Conservation (phyloP, 768 basidiomycete species). For the Russula griseocarnosa region DNA sequence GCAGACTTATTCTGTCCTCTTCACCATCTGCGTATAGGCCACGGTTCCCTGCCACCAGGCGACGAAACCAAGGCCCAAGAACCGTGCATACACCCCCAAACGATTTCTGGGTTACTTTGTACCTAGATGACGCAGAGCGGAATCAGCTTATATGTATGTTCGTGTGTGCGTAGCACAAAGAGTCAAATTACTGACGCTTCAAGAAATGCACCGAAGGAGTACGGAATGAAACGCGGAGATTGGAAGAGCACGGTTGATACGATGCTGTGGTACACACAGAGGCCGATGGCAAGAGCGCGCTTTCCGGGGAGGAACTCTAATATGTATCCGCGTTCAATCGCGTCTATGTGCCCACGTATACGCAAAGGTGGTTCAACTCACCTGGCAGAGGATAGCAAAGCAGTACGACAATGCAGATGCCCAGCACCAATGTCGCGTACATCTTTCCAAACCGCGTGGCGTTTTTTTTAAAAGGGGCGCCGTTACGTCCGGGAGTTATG, state of each 20-base stretch:
- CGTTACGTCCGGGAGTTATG: not conserved
- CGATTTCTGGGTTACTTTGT: constrained; percentile 60
- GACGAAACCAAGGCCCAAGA: constrained; percentile 67
- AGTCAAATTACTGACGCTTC: constrained; percentile 50
- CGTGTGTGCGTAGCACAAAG: not conserved
- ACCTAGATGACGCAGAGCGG: constrained; percentile 35
- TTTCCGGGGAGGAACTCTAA: constrained; percentile 82
- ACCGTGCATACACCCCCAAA: constrained; percentile 69
- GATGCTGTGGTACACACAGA: constrained; percentile 72
- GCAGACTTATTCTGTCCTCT: constrained; percentile 10
- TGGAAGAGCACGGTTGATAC: constrained; percentile 71
- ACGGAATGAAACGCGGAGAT: constrained; percentile 75
- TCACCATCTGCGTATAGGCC: constrained; percentile 34
- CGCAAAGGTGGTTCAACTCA: constrained; percentile 34
- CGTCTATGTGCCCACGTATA: not conserved
- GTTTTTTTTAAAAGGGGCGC: not conserved
- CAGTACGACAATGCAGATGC: constrained; percentile 56
- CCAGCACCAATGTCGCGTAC: constrained; percentile 60
- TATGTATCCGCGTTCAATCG: not conserved
- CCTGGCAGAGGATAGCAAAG: constrained; percentile 73
- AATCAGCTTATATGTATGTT: not conserved
- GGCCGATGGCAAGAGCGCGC: constrained; percentile 71
- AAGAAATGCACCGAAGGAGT: constrained; percentile 54
- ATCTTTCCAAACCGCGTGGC: constrained; percentile 42
- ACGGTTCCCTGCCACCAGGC: constrained; percentile 82